Conservation (phyloP, 768 basidiomycete genomes). For the Cystobasidium onofrii region DNA sequence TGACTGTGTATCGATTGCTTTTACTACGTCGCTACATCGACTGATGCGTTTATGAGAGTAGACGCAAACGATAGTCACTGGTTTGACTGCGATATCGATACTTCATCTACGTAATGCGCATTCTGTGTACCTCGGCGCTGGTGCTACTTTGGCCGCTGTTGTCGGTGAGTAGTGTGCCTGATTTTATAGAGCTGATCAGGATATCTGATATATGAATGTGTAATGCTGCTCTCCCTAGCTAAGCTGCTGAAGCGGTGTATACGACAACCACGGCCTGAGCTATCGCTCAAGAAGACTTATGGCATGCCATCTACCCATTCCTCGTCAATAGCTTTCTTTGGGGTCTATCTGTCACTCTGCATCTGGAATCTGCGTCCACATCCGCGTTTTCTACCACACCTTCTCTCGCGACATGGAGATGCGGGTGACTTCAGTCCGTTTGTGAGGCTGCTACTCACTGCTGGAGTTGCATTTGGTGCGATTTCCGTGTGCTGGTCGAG, state of each 20-base stretch:
- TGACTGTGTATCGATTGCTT: background rate
- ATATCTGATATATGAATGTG: too few species aligned
- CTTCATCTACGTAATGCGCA: slow-evolving; percentile 46
- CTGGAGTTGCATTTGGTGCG: slow-evolving; percentile 23
- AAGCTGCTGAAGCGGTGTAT: slow-evolving; percentile 47
- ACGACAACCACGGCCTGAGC: slow-evolving; percentile 44
- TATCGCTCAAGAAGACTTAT: slow-evolving; percentile 46
- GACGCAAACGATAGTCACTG: slow-evolving; percentile 34
- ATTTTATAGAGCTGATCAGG: background rate
- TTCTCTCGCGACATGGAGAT: slow-evolving; percentile 31
- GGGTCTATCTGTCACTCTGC: slow-evolving; percentile 45
- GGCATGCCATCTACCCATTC: slow-evolving; percentile 51
- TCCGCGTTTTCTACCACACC: slow-evolving; percentile 36
- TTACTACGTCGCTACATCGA: too few species aligned
- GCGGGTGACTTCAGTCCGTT: background rate
- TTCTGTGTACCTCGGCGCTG: slow-evolving; percentile 45
- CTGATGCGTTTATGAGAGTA: background rate
- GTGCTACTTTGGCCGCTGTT: slow-evolving; percentile 45
- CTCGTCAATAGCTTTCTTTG: slow-evolving; percentile 48
- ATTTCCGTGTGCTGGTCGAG: slow-evolving; percentile 40
- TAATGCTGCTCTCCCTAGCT: slow-evolving; percentile 39
- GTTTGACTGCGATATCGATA: slow-evolving; percentile 43
- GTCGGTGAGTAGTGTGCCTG: slow-evolving; percentile 41
- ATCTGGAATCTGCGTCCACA: slow-evolving; percentile 39
- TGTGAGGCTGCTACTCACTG: slow-evolving; percentile 30